These are phyloP conservation scores for Lactifluus pinguis DNA, from an alignment of 768 basidiomycete genomes.

Conservation along the genomic window DNA sequence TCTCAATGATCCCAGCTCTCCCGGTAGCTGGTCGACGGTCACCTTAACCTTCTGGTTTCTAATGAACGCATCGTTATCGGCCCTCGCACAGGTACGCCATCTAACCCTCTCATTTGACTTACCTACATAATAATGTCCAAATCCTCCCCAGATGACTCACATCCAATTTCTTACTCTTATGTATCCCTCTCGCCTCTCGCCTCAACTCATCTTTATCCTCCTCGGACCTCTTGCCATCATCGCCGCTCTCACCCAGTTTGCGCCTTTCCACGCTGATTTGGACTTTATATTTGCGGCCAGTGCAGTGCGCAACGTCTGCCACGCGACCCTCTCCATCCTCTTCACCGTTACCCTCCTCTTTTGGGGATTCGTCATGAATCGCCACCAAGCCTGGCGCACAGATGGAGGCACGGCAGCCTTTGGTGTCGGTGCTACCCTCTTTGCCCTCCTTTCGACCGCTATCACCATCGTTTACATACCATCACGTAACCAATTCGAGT, in stretches of 20 bases:
- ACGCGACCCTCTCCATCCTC: slow-evolving; percentile 89
- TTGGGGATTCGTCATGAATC: slow-evolving; percentile 90
- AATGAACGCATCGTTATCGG: slow-evolving; percentile 79
- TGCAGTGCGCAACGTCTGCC: slow-evolving; percentile 87
- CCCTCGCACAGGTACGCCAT: slow-evolving; percentile 68
- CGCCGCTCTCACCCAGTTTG: slow-evolving; percentile 75
- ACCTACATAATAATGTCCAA: too few relatives aligned
- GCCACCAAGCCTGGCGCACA: slow-evolving; percentile 87
- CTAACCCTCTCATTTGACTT: neutral
- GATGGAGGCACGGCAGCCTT: slow-evolving; percentile 96
- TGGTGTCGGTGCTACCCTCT: slow-evolving; percentile 69
- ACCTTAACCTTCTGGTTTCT: slow-evolving; percentile 74
- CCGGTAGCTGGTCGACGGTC: slow-evolving; percentile 47
- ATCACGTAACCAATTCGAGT: slow-evolving; percentile 74
- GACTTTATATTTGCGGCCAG: slow-evolving; percentile 38
- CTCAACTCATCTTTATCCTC: slow-evolving; percentile 72
- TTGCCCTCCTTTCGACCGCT: slow-evolving; percentile 77
- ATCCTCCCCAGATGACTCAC: slow-evolving; percentile 70
- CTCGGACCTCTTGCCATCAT: slow-evolving; percentile 83
- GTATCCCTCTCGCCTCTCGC: slow-evolving; percentile 86
- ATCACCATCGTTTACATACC: slow-evolving; percentile 88
- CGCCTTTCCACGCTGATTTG: slow-evolving; percentile 47
- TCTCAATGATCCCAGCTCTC: slow-evolving; percentile 25
- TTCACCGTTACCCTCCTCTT: slow-evolving; percentile 84
- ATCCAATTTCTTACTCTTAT: slow-evolving; percentile 95